Evolutionary conservation across 2,329 filamentous ascomycete species (phyloP), one percentile per base, ranked within the genome.

Genomic region (Teratosphaeria pseudoeucalypti): DNA sequence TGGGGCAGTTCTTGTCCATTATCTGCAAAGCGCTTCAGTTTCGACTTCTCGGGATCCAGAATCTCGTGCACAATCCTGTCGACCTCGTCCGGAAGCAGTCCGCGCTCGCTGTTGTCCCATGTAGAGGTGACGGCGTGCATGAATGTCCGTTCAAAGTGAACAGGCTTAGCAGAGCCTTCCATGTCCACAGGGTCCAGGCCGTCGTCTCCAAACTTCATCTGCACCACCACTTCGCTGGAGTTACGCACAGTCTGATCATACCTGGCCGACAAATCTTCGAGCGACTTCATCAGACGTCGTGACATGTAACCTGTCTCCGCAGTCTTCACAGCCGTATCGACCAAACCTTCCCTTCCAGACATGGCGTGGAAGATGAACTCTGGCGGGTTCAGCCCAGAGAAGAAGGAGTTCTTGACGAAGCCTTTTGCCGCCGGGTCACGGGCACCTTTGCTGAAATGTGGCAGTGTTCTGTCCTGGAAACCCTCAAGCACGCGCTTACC

Each of bases 231-330:
- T 7, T 89, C 89, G 1, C 87, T 87, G 0, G 92, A 96, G 32
- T 92, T 97, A 59, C 94, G 85, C 0, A 99, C 92, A 0, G 94
- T 99, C 68, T 95, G 85, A 68, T 99, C 94, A 68, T 99, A 99
- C 68, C 91, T 85, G 0, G 89, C 90, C 0, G 92, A 96, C 2
- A 97, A 78, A 78, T 99, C 94, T 72, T 99, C 94, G 55, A 99
- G 77, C 2, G 90, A 96, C 76, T 99, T 99, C 92, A 99, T 99
- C 71, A 99, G 75, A 66, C 94, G 86, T 76, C 94, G 87, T 63
- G 92, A 97, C 94, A 99, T 99, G 77, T 99, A 99, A 64, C 94
- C 94, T 11, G 94, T 99, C 75, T 99, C 94, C 57, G 94, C 94
- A 57, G 94, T 99, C 79, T 99, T 99, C 77, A 97, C 94, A 62